A percentile compares a stretch with the other conserved stretches of the same genome.
Evolutionary conservation across 108 stramenopile species (phyloP).

Genomic region (Discostella pseudostelligera): DNA sequence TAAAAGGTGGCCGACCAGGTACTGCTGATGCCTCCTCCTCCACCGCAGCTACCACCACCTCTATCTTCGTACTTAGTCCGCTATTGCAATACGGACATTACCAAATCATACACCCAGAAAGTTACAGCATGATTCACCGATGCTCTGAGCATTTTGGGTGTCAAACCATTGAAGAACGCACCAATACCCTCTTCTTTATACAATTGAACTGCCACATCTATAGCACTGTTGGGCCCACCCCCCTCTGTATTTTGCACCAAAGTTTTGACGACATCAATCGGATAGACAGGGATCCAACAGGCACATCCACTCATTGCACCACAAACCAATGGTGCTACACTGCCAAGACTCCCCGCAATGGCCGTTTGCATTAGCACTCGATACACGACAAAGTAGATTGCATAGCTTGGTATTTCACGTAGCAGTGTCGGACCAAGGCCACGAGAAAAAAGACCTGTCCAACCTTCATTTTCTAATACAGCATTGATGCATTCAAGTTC

Average conservation of each 20-base stretch:
- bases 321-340: conserved; percentile 41
- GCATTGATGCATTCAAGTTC: conserved; percentile 44
- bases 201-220: conserved; percentile 12
- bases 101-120: conserved; percentile 47
- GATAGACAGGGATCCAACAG: conserved; percentile 32
- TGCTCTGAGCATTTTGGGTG: conserved; percentile 53
- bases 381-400: conserved; percentile 28
- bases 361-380: conserved; percentile 29
- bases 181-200: conserved; percentile 30
- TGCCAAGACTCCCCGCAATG: conserved; percentile 25
- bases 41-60: no score
- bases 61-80: no score
- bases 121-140: conserved; percentile 58
- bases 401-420: conserved; percentile 19
- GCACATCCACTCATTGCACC: conserved; percentile 38
- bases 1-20: no score
- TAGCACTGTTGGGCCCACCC: not conserved
- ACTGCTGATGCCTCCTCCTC: no score
- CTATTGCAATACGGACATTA: conserved; percentile 28
- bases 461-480: conserved; percentile 47
- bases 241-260: conserved; percentile 19
- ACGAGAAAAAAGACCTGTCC: conserved; percentile 24
- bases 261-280: conserved; percentile 38
- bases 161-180: conserved; percentile 48
- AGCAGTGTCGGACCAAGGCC: conserved; percentile 11